Evolutionary conservation across 139 green algal genomes (phyloP).

Genomic region (Nannochloris sp.): DNA sequence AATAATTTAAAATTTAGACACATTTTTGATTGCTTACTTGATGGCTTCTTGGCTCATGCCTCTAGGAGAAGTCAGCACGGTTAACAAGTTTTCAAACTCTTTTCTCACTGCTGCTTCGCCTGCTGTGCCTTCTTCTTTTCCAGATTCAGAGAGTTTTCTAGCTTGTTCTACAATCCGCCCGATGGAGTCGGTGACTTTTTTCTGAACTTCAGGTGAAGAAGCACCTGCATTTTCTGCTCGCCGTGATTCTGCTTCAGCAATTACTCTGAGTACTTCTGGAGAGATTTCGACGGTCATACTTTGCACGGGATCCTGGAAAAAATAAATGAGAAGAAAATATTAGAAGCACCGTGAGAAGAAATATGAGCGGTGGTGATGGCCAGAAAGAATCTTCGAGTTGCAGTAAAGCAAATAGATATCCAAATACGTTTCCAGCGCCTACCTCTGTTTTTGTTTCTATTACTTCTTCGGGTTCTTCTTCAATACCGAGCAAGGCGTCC

Average conservation of each 20-base stretch:
- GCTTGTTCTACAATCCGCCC: constrained; percentile 31
- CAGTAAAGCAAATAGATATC: too few relatives aligned
- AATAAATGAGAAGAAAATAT: too few relatives aligned
- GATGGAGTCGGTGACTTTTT: constrained; percentile 10
- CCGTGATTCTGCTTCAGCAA: constrained; percentile 36
- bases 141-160: constrained; percentile 31
- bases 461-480: constrained; percentile 46
- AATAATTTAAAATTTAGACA: not conserved
- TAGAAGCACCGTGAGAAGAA: too few relatives aligned
- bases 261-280: constrained; percentile 22
- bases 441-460: constrained; percentile 2
- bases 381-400: too few relatives aligned
- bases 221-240: constrained; percentile 1
- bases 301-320: too few relatives aligned
- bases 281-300: constrained; percentile 5
- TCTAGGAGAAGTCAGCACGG: constrained; percentile 17
- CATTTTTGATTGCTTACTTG: constrained; percentile 7
- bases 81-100: constrained; percentile 63
- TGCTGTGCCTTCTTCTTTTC: not conserved
- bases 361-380: too few relatives aligned
- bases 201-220: not conserved
- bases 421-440: not conserved
- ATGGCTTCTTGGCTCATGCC: constrained; percentile 23
- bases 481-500: constrained; percentile 71
- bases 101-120: constrained; percentile 38